Percentiles rank a stretch among this genome's conserved stretches.
These are phyloP conservation scores for Zangia roseola DNA, from an alignment of 768 basidiomycete species.

Conservation along the genomic window DNA sequence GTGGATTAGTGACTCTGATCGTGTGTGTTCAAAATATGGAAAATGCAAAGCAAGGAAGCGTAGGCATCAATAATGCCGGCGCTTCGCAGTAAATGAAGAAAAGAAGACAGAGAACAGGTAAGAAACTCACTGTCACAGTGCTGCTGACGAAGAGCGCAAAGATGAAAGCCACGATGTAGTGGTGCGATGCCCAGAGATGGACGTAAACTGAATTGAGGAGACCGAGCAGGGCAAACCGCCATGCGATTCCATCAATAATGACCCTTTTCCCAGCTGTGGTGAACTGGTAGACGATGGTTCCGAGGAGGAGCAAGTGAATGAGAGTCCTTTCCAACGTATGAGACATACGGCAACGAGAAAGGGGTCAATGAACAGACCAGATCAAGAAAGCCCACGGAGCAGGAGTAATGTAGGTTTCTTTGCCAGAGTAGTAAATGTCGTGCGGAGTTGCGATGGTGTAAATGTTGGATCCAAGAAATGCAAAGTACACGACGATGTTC, in stretches of 20 bases:
- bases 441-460: constrained; percentile 80
- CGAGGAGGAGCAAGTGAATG: constrained; percentile 88
- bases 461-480: constrained; percentile 89
- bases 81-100: constrained; percentile 13
- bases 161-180: constrained; percentile 82
- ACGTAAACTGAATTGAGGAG: constrained; percentile 89
- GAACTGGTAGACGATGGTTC: constrained; percentile 90
- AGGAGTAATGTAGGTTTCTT: constrained; percentile 94
- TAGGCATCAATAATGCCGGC: constrained; percentile 2
- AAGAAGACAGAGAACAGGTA: constrained; percentile 6
- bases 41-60: constrained; percentile 2
- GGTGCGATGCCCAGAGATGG: constrained; percentile 76
- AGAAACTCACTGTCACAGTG: constrained; percentile 44
- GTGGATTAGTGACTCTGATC: constrained; percentile 14
- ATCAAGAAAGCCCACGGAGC: constrained; percentile 90
- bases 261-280: constrained; percentile 70
- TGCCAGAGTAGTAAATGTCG: constrained; percentile 67
- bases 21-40: neutral
- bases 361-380: constrained; percentile 50
- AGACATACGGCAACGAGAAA: neutral
- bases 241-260: constrained; percentile 85
- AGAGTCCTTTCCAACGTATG: constrained; percentile 55
- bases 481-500: constrained; percentile 80
- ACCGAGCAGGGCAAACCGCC: constrained; percentile 88
- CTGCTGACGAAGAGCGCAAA: constrained; percentile 87